Evolutionary conservation across 768 basidiomycete species (phyloP).

Genomic region (Cyathus striatus): DNA sequence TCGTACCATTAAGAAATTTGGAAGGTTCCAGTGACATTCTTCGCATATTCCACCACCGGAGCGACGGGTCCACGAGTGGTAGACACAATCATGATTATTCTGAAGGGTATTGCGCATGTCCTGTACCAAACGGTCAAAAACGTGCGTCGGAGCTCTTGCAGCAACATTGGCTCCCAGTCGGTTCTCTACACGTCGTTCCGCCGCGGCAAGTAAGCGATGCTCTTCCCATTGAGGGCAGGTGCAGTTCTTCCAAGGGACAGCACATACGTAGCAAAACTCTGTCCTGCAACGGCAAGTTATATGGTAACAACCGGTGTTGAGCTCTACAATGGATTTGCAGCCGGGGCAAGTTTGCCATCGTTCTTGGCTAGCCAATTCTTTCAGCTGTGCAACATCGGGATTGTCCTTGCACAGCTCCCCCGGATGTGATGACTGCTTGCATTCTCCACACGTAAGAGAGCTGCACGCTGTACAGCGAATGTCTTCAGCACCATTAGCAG

Average conservation of each 20-base stretch:
- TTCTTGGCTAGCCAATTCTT: slow-evolving; percentile 35
- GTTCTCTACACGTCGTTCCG: slow-evolving; percentile 39
- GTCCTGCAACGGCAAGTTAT: slow-evolving; percentile 57
- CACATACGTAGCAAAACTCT: slow-evolving; percentile 66
- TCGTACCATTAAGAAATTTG: slow-evolving; percentile 45
- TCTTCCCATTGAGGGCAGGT: slow-evolving; percentile 65
- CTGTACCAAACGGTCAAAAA: slow-evolving; percentile 23
- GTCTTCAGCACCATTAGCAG: slow-evolving; percentile 10
- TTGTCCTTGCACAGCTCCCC: slow-evolving; percentile 36
- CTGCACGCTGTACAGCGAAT: slow-evolving; percentile 37
- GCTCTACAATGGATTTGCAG: slow-evolving; percentile 52
- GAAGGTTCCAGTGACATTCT: slow-evolving; percentile 34
- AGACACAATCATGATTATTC: slow-evolving; percentile 48
- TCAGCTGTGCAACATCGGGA: slow-evolving; percentile 33
- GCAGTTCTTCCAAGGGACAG: slow-evolving; percentile 58
- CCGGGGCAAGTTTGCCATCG: slow-evolving; percentile 63
- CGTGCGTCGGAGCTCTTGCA: slow-evolving; percentile 14
- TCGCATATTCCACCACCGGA: slow-evolving; percentile 41
- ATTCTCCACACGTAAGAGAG: slow-evolving; percentile 35
- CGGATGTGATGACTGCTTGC: slow-evolving; percentile 43
- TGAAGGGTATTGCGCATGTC: slow-evolving; percentile 32
- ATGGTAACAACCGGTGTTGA: slow-evolving; percentile 55
- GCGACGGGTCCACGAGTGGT: slow-evolving; percentile 38
- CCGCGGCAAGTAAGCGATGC: slow-evolving; percentile 28
- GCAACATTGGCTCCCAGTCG: slow-evolving; percentile 24